Percentiles rank a stretch among this genome's conserved stretches.
Evolutionary conservation across 768 basidiomycete species (phyloP).

Genomic region (Suillus lakei): DNA sequence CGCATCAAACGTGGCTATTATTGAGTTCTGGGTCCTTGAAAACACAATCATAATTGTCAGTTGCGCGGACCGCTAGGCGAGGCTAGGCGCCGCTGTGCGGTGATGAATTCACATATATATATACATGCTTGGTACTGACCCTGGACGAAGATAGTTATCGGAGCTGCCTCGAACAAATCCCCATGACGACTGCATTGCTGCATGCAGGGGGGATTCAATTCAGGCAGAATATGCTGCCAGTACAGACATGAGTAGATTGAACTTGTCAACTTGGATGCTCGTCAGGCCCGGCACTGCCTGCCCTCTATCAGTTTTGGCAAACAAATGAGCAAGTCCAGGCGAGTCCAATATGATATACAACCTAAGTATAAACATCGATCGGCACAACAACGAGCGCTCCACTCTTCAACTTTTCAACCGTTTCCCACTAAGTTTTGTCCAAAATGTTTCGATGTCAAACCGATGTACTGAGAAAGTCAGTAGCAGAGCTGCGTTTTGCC

Average conservation of each 20-base stretch:
- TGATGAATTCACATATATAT: background rate
- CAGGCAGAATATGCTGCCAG: background rate
- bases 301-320: too few relatives aligned
- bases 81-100: background rate
- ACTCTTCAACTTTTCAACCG: background rate
- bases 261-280: too few relatives aligned
- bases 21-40: background rate
- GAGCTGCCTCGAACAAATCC: background rate
- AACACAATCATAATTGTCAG: background rate
- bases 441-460: too few relatives aligned
- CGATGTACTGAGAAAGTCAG: too few relatives aligned
- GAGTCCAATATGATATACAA: too few relatives aligned
- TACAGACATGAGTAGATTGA: too few relatives aligned
- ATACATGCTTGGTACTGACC: background rate
- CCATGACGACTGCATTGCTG: conserved; percentile 5
- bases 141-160: background rate
- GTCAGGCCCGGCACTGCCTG: too few relatives aligned
- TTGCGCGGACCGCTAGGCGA: background rate
- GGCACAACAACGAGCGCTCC: background rate
- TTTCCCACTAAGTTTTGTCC: too few relatives aligned
- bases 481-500: too few relatives aligned
- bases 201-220: background rate
- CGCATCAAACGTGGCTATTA: background rate
- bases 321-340: too few relatives aligned
- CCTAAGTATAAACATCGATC: too few relatives aligned